Base-by-base conservation (phyloP, 106 monocot species). In the Dactylorhiza incarnata region DNA sequence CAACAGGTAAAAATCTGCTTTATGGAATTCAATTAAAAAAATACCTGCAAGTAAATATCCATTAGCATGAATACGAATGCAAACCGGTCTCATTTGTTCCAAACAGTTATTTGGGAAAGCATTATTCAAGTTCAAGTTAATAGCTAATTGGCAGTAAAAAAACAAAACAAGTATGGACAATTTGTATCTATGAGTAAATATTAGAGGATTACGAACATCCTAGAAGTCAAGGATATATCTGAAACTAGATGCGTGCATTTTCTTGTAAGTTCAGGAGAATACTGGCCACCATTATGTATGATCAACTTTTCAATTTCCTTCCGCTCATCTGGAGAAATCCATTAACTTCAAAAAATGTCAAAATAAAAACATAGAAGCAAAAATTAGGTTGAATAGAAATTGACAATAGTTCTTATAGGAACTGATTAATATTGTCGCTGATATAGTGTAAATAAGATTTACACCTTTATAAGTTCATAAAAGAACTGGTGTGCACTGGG, bases 231-330 rank as follows among this genome's bases (percentile, higher is more conserved):
- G 97, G 97, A 99, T 99, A 99, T 99, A 83, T 99, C 85, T 85
- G 94, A 91, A 85, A 99, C 79, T 72, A 99, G 81, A 88, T 99
- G 97, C 24, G 97, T 91, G 71, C 94, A 99, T 78, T 87, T 88
- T 80, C 82, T 91, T 48, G 97, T 99, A 48, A 99, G 87, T 86
- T 91, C 85, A 48, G 87, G 82, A 73, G 93, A 94, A 84, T 94
- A 99, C 48, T 83, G 69, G 63, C 97, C 97, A 76, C 91, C 97
- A 89, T 99, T 99, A 58, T 88, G 85, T 69, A 82, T 20, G 59
- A 99, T 86, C 73, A 94, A 62, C 61, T 78, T 79, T 80, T 79
- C 80, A 22, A 99, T 81, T 81, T 99, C 82, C 83, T 91, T 94
- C 72, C 94, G 72, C 72, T 89, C 86, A 80, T 94, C 97, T 99